Conservation (phyloP, 2,329 filamentous ascomycete genomes). For the Fusarium newnesense region DNA sequence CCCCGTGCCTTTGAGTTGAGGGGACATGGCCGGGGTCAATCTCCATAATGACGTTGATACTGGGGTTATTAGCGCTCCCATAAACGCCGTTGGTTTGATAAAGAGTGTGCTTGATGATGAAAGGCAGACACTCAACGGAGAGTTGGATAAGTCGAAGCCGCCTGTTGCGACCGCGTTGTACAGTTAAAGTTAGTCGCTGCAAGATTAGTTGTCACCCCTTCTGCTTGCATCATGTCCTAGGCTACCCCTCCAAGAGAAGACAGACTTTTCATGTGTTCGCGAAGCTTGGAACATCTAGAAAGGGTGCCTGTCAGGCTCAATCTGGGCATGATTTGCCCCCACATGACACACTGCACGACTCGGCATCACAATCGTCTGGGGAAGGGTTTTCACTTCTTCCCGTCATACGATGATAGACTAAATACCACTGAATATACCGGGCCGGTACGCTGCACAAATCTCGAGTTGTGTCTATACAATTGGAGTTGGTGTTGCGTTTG, state of each 20-base stretch:
- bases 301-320: constrained; percentile 27
- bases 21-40: constrained; percentile 7
- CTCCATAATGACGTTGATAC: constrained; percentile 42
- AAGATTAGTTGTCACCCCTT: constrained; percentile 14
- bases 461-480: neutral
- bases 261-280: constrained; percentile 4
- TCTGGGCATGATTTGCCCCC: constrained; percentile 32
- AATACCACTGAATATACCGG: constrained; percentile 14
- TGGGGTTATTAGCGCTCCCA: constrained; percentile 9
- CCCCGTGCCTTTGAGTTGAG: constrained; percentile 29
- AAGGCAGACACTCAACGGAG: neutral
- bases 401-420: constrained; percentile 42
- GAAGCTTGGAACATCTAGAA: constrained; percentile 22
- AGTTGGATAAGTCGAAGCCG: neutral
- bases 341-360: constrained; percentile 36
- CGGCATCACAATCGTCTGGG: constrained; percentile 31
- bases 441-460: constrained; percentile 14
- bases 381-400: constrained; percentile 30
- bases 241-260: constrained; percentile 7
- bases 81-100: constrained; percentile 1
- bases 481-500: constrained; percentile 4
- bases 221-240: neutral
- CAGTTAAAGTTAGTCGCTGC: neutral
- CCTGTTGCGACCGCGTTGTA: neutral
- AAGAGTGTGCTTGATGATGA: neutral